These are phyloP conservation scores for Dictyostelium purpureum DNA, from an alignment of 78 protist genomes.

Conservation along the genomic window DNA sequence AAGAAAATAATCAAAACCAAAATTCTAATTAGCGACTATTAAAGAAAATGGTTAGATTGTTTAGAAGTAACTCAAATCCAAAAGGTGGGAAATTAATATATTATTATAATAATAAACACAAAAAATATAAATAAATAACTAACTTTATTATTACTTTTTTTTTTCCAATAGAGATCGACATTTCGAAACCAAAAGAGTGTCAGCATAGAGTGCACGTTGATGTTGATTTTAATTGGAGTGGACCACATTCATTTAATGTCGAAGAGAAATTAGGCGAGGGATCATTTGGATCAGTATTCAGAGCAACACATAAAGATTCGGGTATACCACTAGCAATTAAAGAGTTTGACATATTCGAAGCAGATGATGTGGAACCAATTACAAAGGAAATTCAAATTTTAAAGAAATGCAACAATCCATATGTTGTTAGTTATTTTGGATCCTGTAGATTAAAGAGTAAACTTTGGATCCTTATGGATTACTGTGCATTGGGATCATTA, in stretches of 20 bases:
- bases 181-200: neutral
- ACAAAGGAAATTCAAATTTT: constrained; percentile 80
- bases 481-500: constrained; percentile 86
- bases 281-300: constrained; percentile 50
- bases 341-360: constrained; percentile 87
- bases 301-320: constrained; percentile 34
- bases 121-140: neutral
- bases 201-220: constrained; percentile 44
- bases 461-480: constrained; percentile 95
- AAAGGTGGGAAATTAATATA: neutral
- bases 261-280: constrained; percentile 78
- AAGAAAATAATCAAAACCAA: too few species aligned
- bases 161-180: neutral
- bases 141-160: neutral
- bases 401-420: constrained; percentile 39
- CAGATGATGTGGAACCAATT: constrained; percentile 89
- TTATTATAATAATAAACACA: neutral
- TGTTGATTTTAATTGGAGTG: constrained; percentile 23
- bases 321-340: constrained; percentile 85
- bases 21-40: too few species aligned
- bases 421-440: constrained; percentile 79
- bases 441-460: constrained; percentile 49
- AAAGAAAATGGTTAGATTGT: constrained; percentile 3
- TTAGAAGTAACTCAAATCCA: constrained; percentile 7
- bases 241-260: constrained; percentile 15